Conservation (phyloP, 305 asterid species). For the Plantago coronopus region DNA sequence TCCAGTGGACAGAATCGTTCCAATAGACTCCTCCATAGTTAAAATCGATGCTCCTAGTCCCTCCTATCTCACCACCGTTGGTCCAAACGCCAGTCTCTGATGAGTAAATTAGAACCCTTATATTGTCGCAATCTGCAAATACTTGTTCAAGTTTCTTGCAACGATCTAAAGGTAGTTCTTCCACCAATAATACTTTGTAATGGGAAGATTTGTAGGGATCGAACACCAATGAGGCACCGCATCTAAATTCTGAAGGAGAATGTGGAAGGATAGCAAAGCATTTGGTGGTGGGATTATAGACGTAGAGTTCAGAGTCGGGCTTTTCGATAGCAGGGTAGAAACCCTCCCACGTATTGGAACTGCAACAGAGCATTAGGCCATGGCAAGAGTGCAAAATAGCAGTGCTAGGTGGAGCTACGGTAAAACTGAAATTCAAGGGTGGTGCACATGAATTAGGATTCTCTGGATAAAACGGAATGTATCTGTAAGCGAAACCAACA, state of each 20-base stretch:
- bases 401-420: background rate
- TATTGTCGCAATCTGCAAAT: background rate
- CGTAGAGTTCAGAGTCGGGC: background rate
- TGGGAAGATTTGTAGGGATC: background rate
- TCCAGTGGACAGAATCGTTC: background rate
- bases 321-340: background rate
- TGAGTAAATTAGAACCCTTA: background rate
- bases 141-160: background rate
- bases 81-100: background rate
- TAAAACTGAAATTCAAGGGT: background rate
- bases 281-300: slow-evolving; percentile 4
- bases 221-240: background rate
- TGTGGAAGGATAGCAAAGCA: background rate
- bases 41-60: background rate
- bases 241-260: background rate
- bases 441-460: background rate
- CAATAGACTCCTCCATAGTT: background rate
- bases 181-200: background rate
- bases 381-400: background rate
- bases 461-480: background rate
- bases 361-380: background rate
- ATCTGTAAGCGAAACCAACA: background rate
- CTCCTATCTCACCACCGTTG: background rate
- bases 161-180: background rate
- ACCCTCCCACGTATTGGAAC: background rate